Base-by-base conservation (phyloP, 148 eudicot species). In the Nepenthes gracilis region DNA sequence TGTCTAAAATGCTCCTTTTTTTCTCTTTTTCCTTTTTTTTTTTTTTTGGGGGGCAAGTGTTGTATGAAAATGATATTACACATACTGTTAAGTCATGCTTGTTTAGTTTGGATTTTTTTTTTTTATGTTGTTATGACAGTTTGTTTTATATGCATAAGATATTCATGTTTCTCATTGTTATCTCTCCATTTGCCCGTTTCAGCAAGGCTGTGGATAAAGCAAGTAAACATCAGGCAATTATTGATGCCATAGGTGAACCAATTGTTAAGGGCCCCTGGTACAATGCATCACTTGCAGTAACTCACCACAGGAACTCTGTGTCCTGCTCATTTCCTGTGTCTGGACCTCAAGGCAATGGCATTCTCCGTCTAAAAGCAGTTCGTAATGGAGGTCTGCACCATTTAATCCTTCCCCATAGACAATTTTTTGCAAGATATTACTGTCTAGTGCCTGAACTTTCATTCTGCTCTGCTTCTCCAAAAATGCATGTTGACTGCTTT, bases 121-220 rank as follows among this genome's bases (percentile, higher is more conserved):
- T 23, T 23, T 23, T 23, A 23, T 23, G 23, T 23, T 23, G 23
- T 23, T 23, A 23, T 23, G 23, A 23, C 23, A 23, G 23, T 23
- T 23, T 23, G 23, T 23, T 23, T 23, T 23, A 0, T 23, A 23
- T 23, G 23, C 23, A 23, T 23, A 23, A 23, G 23, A 23, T 23
- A 23, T 23, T 23, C 23, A 23, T 23, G 23, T 49, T 11, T n/a
- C 53, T 49, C 3, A 49, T 3, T 54, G 48, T 57, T 13, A 53
- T 71, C 10, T 51, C 9, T 33, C 53, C 38, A 15, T 63, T 5
- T 55, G 35, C 49, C 47, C 67, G 53, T 55, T 66, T 80, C 83
- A 92, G 98, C 68, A 86, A 85, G 83, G 98, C 96, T 38, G 75
- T 92, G 85, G 95, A 92, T 80, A 86, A 68, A 84, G 95, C 93